These are phyloP conservation scores for Syncephalastrum racemosum DNA, from an alignment of 371 early-diverging fungal species.

Conservation along the genomic window DNA sequence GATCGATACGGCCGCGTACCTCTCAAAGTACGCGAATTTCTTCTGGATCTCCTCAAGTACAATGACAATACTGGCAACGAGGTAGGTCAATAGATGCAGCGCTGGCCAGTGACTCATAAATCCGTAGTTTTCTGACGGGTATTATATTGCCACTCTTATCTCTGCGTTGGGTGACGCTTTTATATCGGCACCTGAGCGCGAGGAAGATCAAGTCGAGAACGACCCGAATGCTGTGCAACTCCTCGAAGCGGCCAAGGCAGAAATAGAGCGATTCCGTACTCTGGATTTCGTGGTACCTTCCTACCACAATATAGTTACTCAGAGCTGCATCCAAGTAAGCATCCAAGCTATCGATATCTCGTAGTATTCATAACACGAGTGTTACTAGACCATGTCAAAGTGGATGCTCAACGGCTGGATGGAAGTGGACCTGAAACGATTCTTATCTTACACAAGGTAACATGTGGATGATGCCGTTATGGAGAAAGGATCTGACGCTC, in stretches of 20 bases:
- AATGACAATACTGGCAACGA: constrained; percentile 92
- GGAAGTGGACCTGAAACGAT: constrained; percentile 66
- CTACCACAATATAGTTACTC: constrained; percentile 83
- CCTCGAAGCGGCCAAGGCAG: constrained; percentile 58
- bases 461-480: constrained; percentile 1
- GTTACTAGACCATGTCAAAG: constrained; percentile 33
- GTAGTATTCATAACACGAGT: neutral
- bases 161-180: constrained; percentile 71
- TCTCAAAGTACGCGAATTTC: constrained; percentile 60
- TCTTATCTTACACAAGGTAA: constrained; percentile 61
- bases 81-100: constrained; percentile 27
- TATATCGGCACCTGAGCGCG: constrained; percentile 41
- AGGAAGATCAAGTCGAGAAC: constrained; percentile 30
- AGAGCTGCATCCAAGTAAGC: constrained; percentile 69
- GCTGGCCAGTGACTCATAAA: no score
- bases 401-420: constrained; percentile 63
- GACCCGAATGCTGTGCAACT: constrained; percentile 56
- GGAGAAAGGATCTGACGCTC: no score
- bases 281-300: constrained; percentile 84
- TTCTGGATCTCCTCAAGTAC: constrained; percentile 77
- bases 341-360: neutral
- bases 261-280: constrained; percentile 79
- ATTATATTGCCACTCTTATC: constrained; percentile 74
- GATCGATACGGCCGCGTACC: constrained; percentile 69
- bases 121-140: constrained; percentile 72